Conservation (phyloP, 768 basidiomycete genomes). For the Tricholoma sp. region DNA sequence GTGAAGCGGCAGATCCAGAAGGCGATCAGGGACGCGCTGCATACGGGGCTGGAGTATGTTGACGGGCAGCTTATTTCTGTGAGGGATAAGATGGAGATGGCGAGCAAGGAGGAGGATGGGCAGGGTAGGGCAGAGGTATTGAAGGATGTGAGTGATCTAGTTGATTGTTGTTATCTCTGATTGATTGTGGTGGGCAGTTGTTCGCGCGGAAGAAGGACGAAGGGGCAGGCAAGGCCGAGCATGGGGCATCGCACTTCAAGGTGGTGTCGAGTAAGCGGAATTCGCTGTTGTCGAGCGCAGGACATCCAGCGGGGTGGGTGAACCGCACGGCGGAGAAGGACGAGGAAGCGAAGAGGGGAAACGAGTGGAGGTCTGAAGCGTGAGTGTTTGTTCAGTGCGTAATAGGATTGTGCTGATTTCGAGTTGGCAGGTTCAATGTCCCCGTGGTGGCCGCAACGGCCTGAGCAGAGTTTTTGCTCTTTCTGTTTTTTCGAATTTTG, state of each 20-base stretch:
- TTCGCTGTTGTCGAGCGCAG: conserved; percentile 57
- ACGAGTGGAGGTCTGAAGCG: conserved; percentile 42
- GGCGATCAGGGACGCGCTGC: conserved; percentile 59
- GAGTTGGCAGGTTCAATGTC: not conserved
- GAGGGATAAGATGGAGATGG: conserved; percentile 71
- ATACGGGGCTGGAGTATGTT: conserved; percentile 78
- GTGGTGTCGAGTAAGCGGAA: conserved; percentile 69
- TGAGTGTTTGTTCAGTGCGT: conserved; percentile 9
- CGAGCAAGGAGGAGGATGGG: conserved; percentile 27
- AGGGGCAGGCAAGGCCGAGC: conserved; percentile 17
- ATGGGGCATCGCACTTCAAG: conserved; percentile 49
- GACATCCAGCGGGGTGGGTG: conserved; percentile 70
- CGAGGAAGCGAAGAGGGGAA: conserved; percentile 22
- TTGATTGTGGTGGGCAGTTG: conserved; percentile 26
- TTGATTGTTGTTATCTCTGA: too few relatives aligned
- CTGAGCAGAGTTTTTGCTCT: too few relatives aligned
- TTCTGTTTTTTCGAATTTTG: too few relatives aligned
- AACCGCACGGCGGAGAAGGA: conserved; percentile 47
- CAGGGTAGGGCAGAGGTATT: conserved; percentile 43
- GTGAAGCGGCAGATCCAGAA: conserved; percentile 71
- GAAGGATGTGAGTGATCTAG: conserved; percentile 55
- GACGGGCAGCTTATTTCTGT: conserved; percentile 90
- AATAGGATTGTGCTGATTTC: not conserved
- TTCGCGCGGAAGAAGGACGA: conserved; percentile 56
- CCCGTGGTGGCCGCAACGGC: not conserved